Evolutionary conservation across 2,329 filamentous ascomycete species (phyloP).

Genomic region (Xylaria sp.): DNA sequence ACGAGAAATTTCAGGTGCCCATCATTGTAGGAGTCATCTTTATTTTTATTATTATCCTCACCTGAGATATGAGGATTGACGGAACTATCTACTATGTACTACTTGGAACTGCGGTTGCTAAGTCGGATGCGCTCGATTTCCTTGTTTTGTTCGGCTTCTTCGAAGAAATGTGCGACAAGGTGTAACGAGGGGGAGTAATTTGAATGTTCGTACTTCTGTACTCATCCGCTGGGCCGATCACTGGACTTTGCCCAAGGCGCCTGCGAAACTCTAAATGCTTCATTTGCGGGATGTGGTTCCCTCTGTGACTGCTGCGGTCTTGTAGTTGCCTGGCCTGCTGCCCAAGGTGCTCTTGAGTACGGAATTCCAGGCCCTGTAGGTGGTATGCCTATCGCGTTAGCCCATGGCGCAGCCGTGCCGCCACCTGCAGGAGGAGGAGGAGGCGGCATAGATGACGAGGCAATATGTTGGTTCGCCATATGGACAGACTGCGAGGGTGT

Average conservation of each 20-base stretch:
- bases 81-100: neutral
- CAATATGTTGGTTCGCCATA: constrained; percentile 63
- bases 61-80: neutral
- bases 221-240: constrained; percentile 45
- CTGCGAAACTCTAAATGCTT: constrained; percentile 32
- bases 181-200: neutral
- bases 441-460: constrained; percentile 45
- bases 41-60: neutral
- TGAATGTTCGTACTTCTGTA: neutral
- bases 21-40: neutral
- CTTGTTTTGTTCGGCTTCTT: neutral
- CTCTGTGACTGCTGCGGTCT: constrained; percentile 37
- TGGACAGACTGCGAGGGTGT: constrained; percentile 63
- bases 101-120: neutral
- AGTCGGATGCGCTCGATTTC: neutral
- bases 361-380: constrained; percentile 47
- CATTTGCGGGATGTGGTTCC: constrained; percentile 36
- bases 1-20: neutral
- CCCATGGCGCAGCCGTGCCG: constrained; percentile 59
- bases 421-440: constrained; percentile 35
- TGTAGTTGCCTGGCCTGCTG: constrained; percentile 37
- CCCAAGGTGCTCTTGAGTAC: constrained; percentile 43
- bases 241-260: constrained; percentile 46
- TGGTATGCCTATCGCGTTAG: constrained; percentile 55
- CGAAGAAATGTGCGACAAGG: neutral